Conservation (phyloP, 371 early-diverging fungal species). For the Syncephalis fuscata region DNA sequence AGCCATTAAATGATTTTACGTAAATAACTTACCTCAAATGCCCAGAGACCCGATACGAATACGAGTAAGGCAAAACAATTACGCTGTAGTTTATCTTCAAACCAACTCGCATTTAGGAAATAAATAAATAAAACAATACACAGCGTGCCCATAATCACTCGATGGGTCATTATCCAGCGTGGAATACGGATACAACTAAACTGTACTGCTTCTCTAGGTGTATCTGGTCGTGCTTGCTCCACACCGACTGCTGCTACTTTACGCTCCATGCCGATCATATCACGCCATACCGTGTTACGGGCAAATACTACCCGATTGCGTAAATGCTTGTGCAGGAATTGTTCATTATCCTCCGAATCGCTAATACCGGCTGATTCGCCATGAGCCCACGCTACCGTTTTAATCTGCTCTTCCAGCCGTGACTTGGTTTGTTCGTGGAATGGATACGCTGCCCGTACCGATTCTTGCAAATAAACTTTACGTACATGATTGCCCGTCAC, state of each 20-base stretch:
- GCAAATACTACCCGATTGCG: constrained; percentile 90
- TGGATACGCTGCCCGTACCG: constrained; percentile 44
- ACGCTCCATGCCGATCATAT: constrained; percentile 86
- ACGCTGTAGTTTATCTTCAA: constrained; percentile 39
- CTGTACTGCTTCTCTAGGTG: constrained; percentile 8
- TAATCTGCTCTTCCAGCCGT: constrained; percentile 38
- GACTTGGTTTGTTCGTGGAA: constrained; percentile 35
- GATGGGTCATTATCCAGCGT: constrained; percentile 25
- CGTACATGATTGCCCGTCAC: constrained; percentile 30
- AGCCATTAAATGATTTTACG: too few relatives aligned
- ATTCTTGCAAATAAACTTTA: constrained; percentile 21
- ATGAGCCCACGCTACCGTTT: constrained; percentile 32
- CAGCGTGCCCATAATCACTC: constrained; percentile 6
- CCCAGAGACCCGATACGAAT: constrained; percentile 84
- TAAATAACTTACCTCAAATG: constrained; percentile 50
- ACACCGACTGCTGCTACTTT: constrained; percentile 50
- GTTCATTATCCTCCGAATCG: constrained; percentile 37
- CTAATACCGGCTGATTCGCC: constrained; percentile 29
- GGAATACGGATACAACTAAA: constrained; percentile 7
- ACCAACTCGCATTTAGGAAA: constrained; percentile 27
- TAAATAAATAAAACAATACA: constrained; percentile 33
- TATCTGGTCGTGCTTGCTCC: constrained; percentile 8
- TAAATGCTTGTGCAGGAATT: constrained; percentile 61
- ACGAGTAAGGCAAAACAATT: constrained; percentile 79
- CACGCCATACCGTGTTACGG: constrained; percentile 94